Evolutionary conservation across 164 flowering plant genomes (phyloP).

Genomic region (Magnolia kwangsiensis): DNA sequence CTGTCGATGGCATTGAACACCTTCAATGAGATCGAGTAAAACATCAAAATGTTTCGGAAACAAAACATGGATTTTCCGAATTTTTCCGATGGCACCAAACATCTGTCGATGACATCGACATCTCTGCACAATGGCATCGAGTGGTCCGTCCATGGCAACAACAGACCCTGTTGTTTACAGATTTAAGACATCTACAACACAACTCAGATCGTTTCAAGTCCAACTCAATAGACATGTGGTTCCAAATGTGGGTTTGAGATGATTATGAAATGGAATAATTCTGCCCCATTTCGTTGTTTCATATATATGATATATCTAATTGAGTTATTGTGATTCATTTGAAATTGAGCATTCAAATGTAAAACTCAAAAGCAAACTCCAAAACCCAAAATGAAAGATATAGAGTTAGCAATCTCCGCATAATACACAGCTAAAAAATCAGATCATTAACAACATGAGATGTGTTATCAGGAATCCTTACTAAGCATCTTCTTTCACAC

Average conservation of each 20-base stretch:
- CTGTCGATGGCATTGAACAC: no score
- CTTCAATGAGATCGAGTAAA: no score
- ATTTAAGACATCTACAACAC: no score
- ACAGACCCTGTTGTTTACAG: no score
- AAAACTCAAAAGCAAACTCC: not conserved
- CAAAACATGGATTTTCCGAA: no score
- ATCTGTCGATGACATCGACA: no score
- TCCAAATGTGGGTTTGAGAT: not conserved
- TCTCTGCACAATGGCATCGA: no score
- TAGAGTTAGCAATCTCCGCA: not conserved
- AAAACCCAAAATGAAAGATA: not conserved
- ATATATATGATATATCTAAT: no score
- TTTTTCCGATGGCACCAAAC: no score
- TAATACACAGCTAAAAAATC: not conserved
- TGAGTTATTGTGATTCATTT: not conserved
- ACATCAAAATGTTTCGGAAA: no score
- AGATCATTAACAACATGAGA: not conserved
- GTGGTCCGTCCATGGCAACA: no score
- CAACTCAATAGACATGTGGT: not conserved
- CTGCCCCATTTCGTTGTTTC: not conserved
- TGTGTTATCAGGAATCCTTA: slow-evolving; percentile 2
- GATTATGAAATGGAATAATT: not conserved
- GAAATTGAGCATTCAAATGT: not conserved
- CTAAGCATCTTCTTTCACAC: slow-evolving; percentile 12
- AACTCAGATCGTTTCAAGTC: not conserved